Percentiles rank a stretch among this genome's conserved stretches.
Evolutionary conservation across 2,329 filamentous ascomycete genomes (phyloP).

Genomic region (Monilinia fructicola): DNA sequence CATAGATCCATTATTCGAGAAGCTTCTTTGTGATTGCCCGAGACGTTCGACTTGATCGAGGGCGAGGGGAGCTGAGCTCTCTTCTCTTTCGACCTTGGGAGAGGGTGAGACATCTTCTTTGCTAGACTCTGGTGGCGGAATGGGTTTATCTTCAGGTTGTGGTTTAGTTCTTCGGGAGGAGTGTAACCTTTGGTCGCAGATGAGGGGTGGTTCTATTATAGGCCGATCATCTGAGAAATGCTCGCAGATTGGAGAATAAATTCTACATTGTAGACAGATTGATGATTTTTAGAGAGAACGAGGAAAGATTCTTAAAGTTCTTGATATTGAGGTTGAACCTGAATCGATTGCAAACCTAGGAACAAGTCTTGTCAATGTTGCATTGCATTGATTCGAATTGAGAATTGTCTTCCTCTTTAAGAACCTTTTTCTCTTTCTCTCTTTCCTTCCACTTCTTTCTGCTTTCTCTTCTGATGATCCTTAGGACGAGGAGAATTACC

Average conservation of each 20-base stretch:
- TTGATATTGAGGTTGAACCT: constrained; percentile 30
- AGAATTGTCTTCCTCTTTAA: constrained; percentile 9
- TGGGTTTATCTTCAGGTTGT: constrained; percentile 9
- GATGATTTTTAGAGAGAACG: constrained; percentile 38
- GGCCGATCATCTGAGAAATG: constrained; percentile 36
- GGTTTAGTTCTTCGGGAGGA: constrained; percentile 21
- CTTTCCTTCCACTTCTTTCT: background rate
- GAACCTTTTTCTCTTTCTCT: background rate
- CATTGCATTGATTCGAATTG: constrained; percentile 31
- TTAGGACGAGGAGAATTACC: too few relatives aligned
- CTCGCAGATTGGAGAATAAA: constrained; percentile 41
- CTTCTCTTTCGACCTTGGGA: constrained; percentile 14
- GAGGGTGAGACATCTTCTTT: constrained; percentile 18
- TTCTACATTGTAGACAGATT: constrained; percentile 45
- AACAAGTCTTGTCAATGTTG: constrained; percentile 36
- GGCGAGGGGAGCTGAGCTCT: constrained; percentile 49
- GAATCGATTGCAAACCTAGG: constrained; percentile 38
- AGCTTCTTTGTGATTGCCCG: constrained; percentile 52
- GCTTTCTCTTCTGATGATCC: background rate
- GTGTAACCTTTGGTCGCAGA: constrained; percentile 19
- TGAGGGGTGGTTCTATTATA: constrained; percentile 15
- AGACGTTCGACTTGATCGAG: constrained; percentile 47
- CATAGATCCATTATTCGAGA: constrained; percentile 78
- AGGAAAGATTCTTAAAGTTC: constrained; percentile 28
- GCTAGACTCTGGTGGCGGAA: background rate